Evolutionary conservation across 257 asterid species (phyloP).

Genomic region (Rhazya stricta): DNA sequence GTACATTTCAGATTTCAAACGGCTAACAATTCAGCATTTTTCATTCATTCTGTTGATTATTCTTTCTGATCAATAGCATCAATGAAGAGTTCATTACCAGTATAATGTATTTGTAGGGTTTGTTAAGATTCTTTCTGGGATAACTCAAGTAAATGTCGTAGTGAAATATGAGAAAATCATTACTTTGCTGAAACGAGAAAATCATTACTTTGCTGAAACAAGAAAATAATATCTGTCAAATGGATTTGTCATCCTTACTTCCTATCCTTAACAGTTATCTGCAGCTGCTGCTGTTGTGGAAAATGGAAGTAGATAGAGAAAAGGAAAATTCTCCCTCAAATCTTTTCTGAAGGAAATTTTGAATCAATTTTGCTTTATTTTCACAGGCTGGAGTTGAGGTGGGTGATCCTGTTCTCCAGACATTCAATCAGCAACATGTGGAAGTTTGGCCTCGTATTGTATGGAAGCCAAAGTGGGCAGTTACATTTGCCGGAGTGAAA

Average conservation of each 20-base stretch:
- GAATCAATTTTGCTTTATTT: slow-evolving; percentile 11
- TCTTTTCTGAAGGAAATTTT: slow-evolving; percentile 3
- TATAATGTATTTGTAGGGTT: not conserved
- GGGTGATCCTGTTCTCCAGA: slow-evolving; percentile 55
- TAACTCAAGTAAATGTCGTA: not conserved
- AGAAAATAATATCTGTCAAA: not conserved
- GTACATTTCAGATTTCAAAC: not conserved
- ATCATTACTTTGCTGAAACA: not conserved
- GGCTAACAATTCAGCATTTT: not conserved
- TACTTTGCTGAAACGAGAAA: not conserved
- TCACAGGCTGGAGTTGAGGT: slow-evolving; percentile 83
- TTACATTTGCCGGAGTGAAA: slow-evolving; percentile 68
- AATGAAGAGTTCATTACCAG: not conserved
- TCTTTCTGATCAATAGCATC: not conserved
- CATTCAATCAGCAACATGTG: slow-evolving; percentile 83
- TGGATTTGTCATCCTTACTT: not conserved
- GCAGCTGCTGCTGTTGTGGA: not conserved
- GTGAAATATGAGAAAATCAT: not conserved
- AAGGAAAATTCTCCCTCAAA: not conserved
- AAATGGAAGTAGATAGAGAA: not conserved
- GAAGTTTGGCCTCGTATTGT: slow-evolving; percentile 92
- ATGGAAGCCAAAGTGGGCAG: slow-evolving; percentile 97
- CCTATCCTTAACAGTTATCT: not conserved
- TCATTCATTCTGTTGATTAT: not conserved
- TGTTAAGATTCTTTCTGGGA: not conserved